Conservation (phyloP, 2,329 filamentous ascomycete genomes). For the Mycosphaerella arachidis region DNA sequence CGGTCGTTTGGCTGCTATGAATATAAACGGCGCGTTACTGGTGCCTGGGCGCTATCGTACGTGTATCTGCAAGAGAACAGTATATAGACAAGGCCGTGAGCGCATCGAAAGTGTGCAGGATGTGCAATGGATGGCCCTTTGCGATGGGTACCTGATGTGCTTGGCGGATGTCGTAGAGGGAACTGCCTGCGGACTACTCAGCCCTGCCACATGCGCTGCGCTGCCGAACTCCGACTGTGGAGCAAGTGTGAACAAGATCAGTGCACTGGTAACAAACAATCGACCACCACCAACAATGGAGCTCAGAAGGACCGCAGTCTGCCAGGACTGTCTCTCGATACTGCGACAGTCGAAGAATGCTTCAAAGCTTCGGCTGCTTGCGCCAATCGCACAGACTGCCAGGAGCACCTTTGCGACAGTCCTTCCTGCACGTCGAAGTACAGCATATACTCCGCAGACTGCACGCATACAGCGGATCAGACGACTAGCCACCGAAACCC, state of each 20-base stretch:
- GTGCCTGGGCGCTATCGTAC: not conserved
- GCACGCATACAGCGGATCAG: constrained; percentile 7
- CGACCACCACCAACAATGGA: constrained; percentile 15
- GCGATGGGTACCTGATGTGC: not conserved
- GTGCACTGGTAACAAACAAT: not conserved
- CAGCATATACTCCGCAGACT: constrained; percentile 1
- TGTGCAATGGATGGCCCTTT: not conserved
- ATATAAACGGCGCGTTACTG: not conserved
- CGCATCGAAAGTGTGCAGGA: not conserved
- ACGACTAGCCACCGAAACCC: constrained; percentile 1
- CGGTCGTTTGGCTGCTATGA: not conserved
- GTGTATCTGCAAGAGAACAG: not conserved
- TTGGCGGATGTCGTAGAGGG: not conserved
- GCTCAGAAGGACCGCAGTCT: constrained; percentile 11
- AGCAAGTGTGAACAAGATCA: not conserved
- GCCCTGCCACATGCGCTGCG: not conserved
- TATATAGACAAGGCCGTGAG: not conserved
- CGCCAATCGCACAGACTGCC: not conserved
- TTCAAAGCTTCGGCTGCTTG: not conserved
- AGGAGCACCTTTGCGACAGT: not conserved
- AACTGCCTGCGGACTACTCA: not conserved
- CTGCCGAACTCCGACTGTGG: not conserved
- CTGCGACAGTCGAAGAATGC: constrained; percentile 9
- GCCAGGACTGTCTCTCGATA: constrained; percentile 14
- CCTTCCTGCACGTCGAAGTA: not conserved